A percentile compares a stretch with the other conserved stretches of the same genome.
Evolutionary conservation across 305 asterid species (phyloP).

Genomic region (Solanum hybrid): DNA sequence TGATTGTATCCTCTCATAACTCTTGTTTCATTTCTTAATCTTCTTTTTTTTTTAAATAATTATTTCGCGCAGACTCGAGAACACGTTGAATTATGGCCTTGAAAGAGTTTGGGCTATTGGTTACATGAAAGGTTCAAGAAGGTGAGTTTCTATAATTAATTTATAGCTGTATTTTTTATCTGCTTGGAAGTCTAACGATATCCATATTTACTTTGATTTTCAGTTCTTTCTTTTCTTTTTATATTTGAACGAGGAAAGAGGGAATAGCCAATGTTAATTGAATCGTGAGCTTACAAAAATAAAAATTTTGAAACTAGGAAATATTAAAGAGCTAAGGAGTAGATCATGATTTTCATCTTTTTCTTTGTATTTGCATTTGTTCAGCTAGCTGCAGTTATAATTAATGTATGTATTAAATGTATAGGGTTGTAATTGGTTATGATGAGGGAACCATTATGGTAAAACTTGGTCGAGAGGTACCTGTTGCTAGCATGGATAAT

Average conservation of each 20-base stretch:
- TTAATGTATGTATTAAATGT: slow-evolving; percentile 11
- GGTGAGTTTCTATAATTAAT: slow-evolving; percentile 37
- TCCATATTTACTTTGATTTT: not conserved
- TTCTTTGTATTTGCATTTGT: not conserved
- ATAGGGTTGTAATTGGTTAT: slow-evolving; percentile 92
- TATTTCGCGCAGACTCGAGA: slow-evolving; percentile 69
- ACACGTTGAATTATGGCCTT: slow-evolving; percentile 93
- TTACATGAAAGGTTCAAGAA: slow-evolving; percentile 80
- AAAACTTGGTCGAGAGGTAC: slow-evolving; percentile 90
- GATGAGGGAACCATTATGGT: slow-evolving; percentile 99
- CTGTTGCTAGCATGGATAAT: slow-evolving; percentile 93
- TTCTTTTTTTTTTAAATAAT: not conserved
- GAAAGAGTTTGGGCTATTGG: slow-evolving; percentile 99
- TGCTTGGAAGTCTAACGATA: not conserved
- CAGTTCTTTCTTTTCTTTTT: not conserved
- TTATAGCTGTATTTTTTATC: not conserved
- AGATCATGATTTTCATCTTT: not conserved
- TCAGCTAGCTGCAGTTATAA: slow-evolving; percentile 6
- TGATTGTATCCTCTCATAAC: not conserved
- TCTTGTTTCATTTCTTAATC: not conserved
- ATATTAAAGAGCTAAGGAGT: not conserved
- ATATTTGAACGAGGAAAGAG: not conserved
- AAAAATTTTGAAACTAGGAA: not conserved
- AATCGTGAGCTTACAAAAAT: not conserved
- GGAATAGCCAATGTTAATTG: not conserved